These are phyloP conservation scores for Dactylellina sp. DNA, from an alignment of 2,329 filamentous ascomycete genomes.

Conservation along the genomic window DNA sequence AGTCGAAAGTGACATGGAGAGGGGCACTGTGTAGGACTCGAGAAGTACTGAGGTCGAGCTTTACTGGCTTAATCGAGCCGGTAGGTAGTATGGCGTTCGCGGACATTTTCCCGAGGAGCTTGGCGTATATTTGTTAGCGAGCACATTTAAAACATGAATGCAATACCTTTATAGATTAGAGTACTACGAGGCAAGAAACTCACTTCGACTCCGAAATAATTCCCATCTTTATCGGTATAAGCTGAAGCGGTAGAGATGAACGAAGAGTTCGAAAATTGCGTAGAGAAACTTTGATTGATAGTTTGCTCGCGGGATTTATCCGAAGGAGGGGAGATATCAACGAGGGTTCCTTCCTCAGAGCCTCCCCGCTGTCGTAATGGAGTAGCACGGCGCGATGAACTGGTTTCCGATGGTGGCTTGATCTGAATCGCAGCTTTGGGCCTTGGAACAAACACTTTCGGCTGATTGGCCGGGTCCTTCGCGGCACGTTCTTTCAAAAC, in stretches of 20 bases:
- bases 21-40: not conserved
- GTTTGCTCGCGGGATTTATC: not conserved
- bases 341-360: not conserved
- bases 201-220: not conserved
- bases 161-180: no score
- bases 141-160: no score
- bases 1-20: conserved; percentile 22
- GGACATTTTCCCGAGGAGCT: not conserved
- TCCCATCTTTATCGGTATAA: not conserved
- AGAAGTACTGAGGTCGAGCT: not conserved
- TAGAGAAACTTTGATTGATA: not conserved
- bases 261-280: not conserved
- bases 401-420: not conserved
- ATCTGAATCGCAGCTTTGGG: not conserved
- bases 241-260: not conserved
- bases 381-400: not conserved
- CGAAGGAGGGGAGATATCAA: not conserved
- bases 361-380: not conserved
- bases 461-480: not conserved
- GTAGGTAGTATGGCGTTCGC: not conserved
- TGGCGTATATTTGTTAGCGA: not conserved
- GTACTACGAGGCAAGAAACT: not conserved
- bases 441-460: conserved; percentile 5
- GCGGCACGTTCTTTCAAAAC: conserved; percentile 1
- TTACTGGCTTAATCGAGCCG: not conserved